phyloP scores from a whole-genome alignment of 306 rosid genomes.

The Prunus davidiana region DNA sequence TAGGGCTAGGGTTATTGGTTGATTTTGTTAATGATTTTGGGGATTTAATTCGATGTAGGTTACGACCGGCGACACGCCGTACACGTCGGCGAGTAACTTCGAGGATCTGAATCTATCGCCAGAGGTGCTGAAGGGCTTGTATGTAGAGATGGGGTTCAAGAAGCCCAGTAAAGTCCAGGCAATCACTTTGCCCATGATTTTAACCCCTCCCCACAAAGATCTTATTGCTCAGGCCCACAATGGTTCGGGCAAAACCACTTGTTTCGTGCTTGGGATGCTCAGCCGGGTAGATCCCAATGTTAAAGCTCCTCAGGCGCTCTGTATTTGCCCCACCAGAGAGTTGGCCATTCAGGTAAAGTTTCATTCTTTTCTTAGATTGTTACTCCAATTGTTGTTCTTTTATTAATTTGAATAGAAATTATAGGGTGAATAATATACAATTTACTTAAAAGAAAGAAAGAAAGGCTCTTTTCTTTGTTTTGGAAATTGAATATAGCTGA shows the following conservation, averaged over 20 bases:
- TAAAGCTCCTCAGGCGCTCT: slow-evolving; percentile 82
- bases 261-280: slow-evolving; percentile 92
- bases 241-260: slow-evolving; percentile 94
- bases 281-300: slow-evolving; percentile 73
- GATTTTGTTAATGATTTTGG: not conserved
- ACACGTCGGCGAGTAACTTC: slow-evolving; percentile 71
- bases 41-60: slow-evolving; percentile 42
- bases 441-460: not conserved
- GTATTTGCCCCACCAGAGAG: slow-evolving; percentile 91
- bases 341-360: slow-evolving; percentile 70
- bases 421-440: not conserved
- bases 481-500: not conserved
- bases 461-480: not conserved
- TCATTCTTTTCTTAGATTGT: not conserved
- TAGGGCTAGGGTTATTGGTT: not conserved
- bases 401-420: not conserved
- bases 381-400: not conserved
- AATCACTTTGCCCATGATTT: slow-evolving; percentile 81
- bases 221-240: slow-evolving; percentile 94
- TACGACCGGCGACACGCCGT: slow-evolving; percentile 64
- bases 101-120: slow-evolving; percentile 63
- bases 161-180: slow-evolving; percentile 92
- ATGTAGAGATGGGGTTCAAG: slow-evolving; percentile 79
- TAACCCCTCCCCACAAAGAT: slow-evolving; percentile 68
- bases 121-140: slow-evolving; percentile 76